phyloP scores from a whole-genome alignment of 2,329 filamentous ascomycete genomes.

The Verticillium dahliae region DNA sequence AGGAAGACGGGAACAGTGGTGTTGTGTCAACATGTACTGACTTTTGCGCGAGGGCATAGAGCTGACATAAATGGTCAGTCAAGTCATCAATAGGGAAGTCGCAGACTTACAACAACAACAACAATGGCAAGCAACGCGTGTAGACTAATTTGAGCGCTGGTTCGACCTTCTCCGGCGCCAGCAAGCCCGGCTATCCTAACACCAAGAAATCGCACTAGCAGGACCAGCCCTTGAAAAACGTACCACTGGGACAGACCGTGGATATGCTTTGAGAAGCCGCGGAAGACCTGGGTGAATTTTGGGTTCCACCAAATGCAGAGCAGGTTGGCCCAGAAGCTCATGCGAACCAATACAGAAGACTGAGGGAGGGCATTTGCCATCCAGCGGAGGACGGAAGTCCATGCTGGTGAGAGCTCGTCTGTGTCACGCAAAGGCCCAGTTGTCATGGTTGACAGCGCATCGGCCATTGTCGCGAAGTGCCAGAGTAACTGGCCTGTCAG shows the following conservation, averaged over 20 bases:
- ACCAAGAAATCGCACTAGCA: slow-evolving; percentile 48
- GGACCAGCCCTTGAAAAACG: slow-evolving; percentile 52
- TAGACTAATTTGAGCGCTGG: slow-evolving; percentile 37
- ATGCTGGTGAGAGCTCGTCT: slow-evolving; percentile 4
- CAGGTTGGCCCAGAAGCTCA: slow-evolving; percentile 41
- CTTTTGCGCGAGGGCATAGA: slow-evolving; percentile 35
- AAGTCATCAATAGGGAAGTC: slow-evolving; percentile 2
- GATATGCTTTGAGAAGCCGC: slow-evolving; percentile 55
- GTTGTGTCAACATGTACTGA: slow-evolving; percentile 51
- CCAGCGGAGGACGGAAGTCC: neutral
- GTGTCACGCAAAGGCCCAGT: slow-evolving; percentile 8
- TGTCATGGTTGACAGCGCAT: slow-evolving; percentile 5
- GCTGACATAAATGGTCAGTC: slow-evolving; percentile 25
- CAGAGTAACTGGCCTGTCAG: slow-evolving; percentile 41
- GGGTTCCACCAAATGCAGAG: slow-evolving; percentile 64
- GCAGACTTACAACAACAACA: slow-evolving; percentile 43
- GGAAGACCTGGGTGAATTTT: slow-evolving; percentile 50
- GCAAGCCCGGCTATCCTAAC: slow-evolving; percentile 32
- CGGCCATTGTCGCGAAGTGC: slow-evolving; percentile 32
- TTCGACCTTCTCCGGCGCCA: slow-evolving; percentile 27
- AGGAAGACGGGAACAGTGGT: slow-evolving; percentile 38
- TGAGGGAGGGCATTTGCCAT: slow-evolving; percentile 26
- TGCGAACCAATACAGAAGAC: slow-evolving; percentile 33
- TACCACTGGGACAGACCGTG: slow-evolving; percentile 60
- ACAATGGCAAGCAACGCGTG: slow-evolving; percentile 50